Percentiles rank a stretch among this genome's conserved stretches.
phyloP scores from a whole-genome alignment of 352 stramenopile species.

The Aphanomyces stellatus region DNA sequence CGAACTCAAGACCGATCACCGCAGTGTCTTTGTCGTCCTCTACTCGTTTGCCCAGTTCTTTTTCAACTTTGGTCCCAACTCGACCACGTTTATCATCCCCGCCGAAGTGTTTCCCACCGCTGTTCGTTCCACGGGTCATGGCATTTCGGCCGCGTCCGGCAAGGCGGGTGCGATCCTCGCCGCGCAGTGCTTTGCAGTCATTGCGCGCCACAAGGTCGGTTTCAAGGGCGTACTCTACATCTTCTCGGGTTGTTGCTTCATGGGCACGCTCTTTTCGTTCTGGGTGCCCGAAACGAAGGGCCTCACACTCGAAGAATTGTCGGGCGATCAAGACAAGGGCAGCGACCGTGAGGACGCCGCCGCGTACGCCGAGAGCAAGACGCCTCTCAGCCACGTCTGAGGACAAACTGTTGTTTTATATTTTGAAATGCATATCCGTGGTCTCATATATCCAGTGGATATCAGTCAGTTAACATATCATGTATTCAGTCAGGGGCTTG shows the following conservation, averaged over 20 bases:
- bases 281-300: constrained; percentile 46
- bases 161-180: constrained; percentile 63
- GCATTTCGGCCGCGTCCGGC: constrained; percentile 66
- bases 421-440: not conserved
- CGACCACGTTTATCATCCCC: constrained; percentile 82
- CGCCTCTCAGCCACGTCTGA: not conserved
- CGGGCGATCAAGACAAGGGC: not conserved
- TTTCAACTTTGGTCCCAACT: constrained; percentile 63
- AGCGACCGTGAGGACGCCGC: not conserved
- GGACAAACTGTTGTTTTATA: not conserved
- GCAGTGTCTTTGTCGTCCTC: constrained; percentile 36
- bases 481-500: not conserved
- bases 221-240: constrained; percentile 43
- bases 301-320: constrained; percentile 36
- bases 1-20: constrained; percentile 31
- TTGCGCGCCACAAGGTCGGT: constrained; percentile 33
- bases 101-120: constrained; percentile 77
- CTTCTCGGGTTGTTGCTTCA: constrained; percentile 39
- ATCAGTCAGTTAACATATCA: not conserved
- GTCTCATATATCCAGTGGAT: not conserved
- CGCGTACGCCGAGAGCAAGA: constrained; percentile 8
- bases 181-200: constrained; percentile 38
- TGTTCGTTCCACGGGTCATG: constrained; percentile 71
- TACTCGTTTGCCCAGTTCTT: constrained; percentile 49
- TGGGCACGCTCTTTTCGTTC: constrained; percentile 39